These are phyloP conservation scores for Backusella parvicylindrica DNA, from an alignment of 192 early-diverging fungal species.

Conservation along the genomic window DNA sequence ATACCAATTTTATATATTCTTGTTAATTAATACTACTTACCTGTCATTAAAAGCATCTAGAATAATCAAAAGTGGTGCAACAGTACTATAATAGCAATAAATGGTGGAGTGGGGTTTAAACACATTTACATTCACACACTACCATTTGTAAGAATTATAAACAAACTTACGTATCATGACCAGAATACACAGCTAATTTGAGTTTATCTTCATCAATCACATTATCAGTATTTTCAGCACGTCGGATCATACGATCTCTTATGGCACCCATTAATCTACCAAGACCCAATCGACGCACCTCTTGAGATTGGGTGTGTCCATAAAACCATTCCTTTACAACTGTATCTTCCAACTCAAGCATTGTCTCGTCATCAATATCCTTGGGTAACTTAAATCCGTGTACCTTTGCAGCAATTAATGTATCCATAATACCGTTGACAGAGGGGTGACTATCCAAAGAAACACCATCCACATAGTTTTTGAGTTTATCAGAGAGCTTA, in stretches of 20 bases:
- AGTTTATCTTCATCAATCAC: constrained; percentile 18
- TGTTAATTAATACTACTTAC: constrained; percentile 6
- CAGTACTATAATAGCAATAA: constrained; percentile 21
- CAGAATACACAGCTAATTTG: constrained; percentile 37
- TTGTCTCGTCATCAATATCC: constrained; percentile 21
- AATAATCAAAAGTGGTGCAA: constrained; percentile 33
- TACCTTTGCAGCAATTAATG: constrained; percentile 29
- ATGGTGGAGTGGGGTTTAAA: background rate
- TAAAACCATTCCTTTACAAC: constrained; percentile 38
- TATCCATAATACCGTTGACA: constrained; percentile 37
- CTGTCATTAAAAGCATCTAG: constrained; percentile 30
- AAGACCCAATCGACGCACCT: constrained; percentile 32
- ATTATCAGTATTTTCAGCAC: constrained; percentile 23
- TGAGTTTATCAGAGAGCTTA: constrained; percentile 13
- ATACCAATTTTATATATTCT: background rate
- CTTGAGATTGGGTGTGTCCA: constrained; percentile 19
- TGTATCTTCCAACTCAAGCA: constrained; percentile 24
- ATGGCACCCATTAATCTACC: constrained; percentile 35
- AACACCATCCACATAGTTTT: constrained; percentile 29
- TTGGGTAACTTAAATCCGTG: constrained; percentile 30
- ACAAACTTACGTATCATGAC: constrained; percentile 38
- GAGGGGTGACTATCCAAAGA: constrained; percentile 35
- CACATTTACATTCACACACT: background rate
- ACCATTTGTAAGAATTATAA: background rate
- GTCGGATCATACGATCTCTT: constrained; percentile 29